A percentile compares a stretch with the other conserved stretches of the same genome.
Conservation (phyloP, 441 rosid genomes). For the Mallotus japonicus region DNA sequence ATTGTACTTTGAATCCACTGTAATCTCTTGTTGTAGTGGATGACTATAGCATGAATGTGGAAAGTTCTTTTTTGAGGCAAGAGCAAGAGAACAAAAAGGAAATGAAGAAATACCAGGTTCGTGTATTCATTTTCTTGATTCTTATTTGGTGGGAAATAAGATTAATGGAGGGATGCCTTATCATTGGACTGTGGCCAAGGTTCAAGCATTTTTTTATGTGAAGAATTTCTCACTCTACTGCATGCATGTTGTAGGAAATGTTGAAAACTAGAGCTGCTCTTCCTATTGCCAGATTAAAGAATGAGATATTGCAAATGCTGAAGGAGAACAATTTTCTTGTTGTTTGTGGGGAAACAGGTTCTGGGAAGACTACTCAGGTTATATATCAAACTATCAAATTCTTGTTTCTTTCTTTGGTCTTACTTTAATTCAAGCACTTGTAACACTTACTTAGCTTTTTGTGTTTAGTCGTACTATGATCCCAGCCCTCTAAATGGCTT, state of each 20-base stretch:
- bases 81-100: conserved; percentile 58
- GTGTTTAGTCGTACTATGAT: neutral
- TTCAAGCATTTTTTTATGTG: neutral
- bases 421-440: neutral
- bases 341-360: conserved; percentile 97
- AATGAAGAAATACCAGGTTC: conserved; percentile 66
- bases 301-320: conserved; percentile 59
- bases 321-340: conserved; percentile 77
- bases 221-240: neutral
- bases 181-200: neutral
- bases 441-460: conserved; percentile 8
- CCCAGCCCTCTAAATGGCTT: conserved; percentile 19
- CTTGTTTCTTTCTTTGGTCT: neutral
- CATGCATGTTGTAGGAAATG: conserved; percentile 48
- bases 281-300: conserved; percentile 70
- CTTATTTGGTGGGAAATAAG: neutral
- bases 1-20: neutral
- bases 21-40: conserved; percentile 35
- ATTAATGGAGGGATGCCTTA: neutral
- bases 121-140: conserved; percentile 11
- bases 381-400: neutral
- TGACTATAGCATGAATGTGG: conserved; percentile 42
- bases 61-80: conserved; percentile 57
- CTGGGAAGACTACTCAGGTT: conserved; percentile 99
- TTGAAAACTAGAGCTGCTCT: conserved; percentile 64